Base-by-base conservation (phyloP, 345 rosid species). In the Acer yangbiense region DNA sequence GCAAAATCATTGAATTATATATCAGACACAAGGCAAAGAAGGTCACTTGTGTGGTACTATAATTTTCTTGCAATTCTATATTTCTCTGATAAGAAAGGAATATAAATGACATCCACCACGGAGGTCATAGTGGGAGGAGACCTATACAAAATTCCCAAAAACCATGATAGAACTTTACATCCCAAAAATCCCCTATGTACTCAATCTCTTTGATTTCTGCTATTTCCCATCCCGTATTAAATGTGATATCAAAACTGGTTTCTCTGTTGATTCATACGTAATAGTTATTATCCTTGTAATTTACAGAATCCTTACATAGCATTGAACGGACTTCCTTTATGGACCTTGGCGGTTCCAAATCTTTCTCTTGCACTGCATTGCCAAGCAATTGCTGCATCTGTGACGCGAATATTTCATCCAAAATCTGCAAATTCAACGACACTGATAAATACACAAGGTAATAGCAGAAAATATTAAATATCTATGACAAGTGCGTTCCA, bases 331-430 rank as follows among this genome's bases (percentile, higher is more conserved):
- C 92, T 81, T 96, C 99, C 90, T 89, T 88, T 77, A 96, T 85
- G 0, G 97, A 94, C 68, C 93, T 87, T 0, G 99, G 98, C 7
- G 93, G 91, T 87, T 96, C 98, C 62, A 94, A 81, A 76, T 94
- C 95, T 74, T 89, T 95, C 1, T 79, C 87, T 70, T 90, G 91
- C 20, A 96, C 75, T 2, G 88, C 86, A 62, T 94, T 92, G 65
- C 98, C 99, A n/a, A 96, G 90, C 77, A 92, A 82, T 77, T 89
- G 87, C 84, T 96, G 98, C 97, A 96, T 91, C 60, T 90, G 91
- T 23, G 97, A 89, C 17, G 82, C 91, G 71, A 92, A 96, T 18
- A 92, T 86, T 66, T 96, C 98, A 72, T 96, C 98, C 86, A 94
- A 73, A 29, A 96, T 88, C 99, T 96, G 87, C 83, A 79, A 23